Evolutionary conservation across 176 grass and related monocot genomes (phyloP).

Genomic region (Carex scoparia): DNA sequence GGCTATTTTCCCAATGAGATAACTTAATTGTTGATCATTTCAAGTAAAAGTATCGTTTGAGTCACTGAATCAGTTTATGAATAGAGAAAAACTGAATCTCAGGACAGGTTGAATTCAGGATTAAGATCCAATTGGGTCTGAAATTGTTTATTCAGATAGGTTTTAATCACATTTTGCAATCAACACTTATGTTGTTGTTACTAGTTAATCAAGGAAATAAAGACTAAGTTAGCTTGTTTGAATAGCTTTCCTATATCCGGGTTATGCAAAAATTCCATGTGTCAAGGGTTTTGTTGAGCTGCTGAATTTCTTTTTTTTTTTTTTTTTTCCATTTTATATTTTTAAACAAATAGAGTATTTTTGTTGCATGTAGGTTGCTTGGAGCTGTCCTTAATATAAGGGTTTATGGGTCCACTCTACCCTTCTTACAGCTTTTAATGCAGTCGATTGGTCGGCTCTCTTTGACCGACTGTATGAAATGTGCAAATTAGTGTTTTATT

Average conservation of each 20-base stretch:
- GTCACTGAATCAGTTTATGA: not conserved
- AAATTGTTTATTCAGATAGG: not conserved
- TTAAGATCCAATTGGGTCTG: not conserved
- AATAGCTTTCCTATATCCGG: not conserved
- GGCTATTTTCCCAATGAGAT: not conserved
- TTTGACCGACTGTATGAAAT: not conserved
- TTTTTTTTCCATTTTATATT: not conserved
- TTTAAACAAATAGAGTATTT: not conserved
- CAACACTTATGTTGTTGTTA: not conserved
- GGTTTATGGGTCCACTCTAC: not conserved
- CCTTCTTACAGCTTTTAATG: not conserved
- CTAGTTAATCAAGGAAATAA: not conserved
- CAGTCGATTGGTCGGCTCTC: not conserved
- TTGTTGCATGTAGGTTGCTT: not conserved
- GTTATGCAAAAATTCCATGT: not conserved
- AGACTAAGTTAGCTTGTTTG: not conserved
- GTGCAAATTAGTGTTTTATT: not conserved
- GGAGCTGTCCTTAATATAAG: not conserved
- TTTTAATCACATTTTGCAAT: not conserved
- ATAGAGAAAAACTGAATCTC: not conserved
- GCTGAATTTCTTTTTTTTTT: not conserved
- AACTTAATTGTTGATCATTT: not conserved
- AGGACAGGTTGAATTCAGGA: not conserved
- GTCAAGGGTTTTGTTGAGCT: not conserved
- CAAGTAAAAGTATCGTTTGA: not conserved